A percentile compares a stretch with the other conserved stretches of the same genome.
Evolutionary conservation across 768 basidiomycete genomes (phyloP).

Genomic region (Mycena pura): DNA sequence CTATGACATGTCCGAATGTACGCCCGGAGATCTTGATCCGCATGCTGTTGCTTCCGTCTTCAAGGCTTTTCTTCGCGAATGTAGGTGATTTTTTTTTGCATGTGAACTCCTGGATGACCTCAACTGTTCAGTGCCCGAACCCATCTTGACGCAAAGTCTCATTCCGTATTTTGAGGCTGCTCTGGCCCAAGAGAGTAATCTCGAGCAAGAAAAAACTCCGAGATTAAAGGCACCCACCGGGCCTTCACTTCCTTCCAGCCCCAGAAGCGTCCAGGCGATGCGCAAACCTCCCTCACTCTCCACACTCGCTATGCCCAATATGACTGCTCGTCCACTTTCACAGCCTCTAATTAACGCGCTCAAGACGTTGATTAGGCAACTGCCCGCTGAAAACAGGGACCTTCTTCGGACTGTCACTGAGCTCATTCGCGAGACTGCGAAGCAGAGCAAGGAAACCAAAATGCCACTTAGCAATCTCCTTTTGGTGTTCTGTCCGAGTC

Average conservation of each 20-base stretch:
- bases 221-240: slow-evolving; percentile 36
- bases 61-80: slow-evolving; percentile 90
- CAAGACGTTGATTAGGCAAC: slow-evolving; percentile 63
- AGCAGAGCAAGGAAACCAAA: slow-evolving; percentile 74
- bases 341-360: slow-evolving; percentile 62
- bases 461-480: slow-evolving; percentile 93
- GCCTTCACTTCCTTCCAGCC: slow-evolving; percentile 42
- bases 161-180: slow-evolving; percentile 82
- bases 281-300: slow-evolving; percentile 84
- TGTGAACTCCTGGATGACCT: slow-evolving; percentile 1
- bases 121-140: slow-evolving; percentile 73
- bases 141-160: slow-evolving; percentile 77
- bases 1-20: slow-evolving; percentile 78
- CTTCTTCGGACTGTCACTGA: slow-evolving; percentile 83
- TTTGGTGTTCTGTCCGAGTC: slow-evolving; percentile 86
- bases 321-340: slow-evolving; percentile 69
- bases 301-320: slow-evolving; percentile 76
- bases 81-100: slow-evolving; percentile 56
- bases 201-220: slow-evolving; percentile 35
- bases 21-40: slow-evolving; percentile 89
- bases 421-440: slow-evolving; percentile 78
- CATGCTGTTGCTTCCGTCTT: slow-evolving; percentile 94
- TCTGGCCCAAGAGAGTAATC: slow-evolving; percentile 60
- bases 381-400: slow-evolving; percentile 85
- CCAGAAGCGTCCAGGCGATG: slow-evolving; percentile 48